These are phyloP conservation scores for Wickerhamomyces tratensis DNA, from an alignment of 805 yeast genomes.

Conservation along the genomic window DNA sequence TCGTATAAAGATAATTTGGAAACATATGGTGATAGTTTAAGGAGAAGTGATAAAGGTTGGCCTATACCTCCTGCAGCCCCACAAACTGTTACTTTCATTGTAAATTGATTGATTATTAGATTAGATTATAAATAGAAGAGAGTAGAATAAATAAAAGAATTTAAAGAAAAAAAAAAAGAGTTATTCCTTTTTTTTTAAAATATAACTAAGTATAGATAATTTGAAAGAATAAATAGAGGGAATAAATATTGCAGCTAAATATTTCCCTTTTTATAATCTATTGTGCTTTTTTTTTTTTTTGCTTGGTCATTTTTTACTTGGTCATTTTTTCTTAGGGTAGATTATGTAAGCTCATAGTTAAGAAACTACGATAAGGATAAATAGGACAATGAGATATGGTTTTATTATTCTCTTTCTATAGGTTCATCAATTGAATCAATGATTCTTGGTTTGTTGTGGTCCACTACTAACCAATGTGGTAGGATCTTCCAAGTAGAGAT, in stretches of 20 bases:
- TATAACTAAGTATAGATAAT: no score
- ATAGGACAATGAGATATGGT: no score
- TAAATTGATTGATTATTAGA: neutral
- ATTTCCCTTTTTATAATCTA: no score
- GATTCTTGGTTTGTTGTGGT: slow-evolving; percentile 13
- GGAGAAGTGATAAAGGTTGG: slow-evolving; percentile 77
- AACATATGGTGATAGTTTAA: slow-evolving; percentile 58
- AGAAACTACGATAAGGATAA: no score
- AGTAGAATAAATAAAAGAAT: no score
- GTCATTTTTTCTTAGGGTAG: slow-evolving; percentile 34
- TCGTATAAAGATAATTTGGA: slow-evolving; percentile 71
- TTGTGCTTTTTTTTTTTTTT: no score
- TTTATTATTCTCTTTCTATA: slow-evolving; percentile 24
- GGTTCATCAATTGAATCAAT: slow-evolving; percentile 31
- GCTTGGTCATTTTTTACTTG: no score
- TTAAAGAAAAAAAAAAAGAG: no score
- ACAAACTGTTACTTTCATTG: slow-evolving; percentile 63
- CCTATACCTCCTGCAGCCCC: slow-evolving; percentile 97
- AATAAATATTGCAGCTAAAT: no score
- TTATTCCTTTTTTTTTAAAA: no score
- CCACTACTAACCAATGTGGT: slow-evolving; percentile 35
- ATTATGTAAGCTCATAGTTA: no score
- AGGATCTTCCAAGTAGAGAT: slow-evolving; percentile 33
- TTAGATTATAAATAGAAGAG: slow-evolving; percentile 54
- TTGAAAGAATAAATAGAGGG: no score